Conservation (phyloP, 257 asterid species). For the Nicotiana tabacum region DNA sequence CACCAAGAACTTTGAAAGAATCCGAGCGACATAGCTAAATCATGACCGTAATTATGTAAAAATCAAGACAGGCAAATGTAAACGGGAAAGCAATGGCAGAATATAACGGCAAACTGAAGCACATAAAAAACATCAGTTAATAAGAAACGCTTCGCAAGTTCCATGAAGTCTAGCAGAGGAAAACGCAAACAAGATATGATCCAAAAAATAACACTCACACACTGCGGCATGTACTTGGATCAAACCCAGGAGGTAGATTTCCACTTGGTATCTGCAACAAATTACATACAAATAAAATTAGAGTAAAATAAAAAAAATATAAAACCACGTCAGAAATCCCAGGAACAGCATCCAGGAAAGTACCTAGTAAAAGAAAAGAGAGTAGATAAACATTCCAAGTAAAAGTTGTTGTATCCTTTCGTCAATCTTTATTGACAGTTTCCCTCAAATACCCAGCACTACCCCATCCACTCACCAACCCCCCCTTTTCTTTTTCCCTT, state of each 20-base stretch:
- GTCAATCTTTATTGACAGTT: neutral
- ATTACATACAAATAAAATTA: slow-evolving; percentile 10
- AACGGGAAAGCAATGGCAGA: neutral
- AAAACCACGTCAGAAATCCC: neutral
- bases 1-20: too few relatives aligned
- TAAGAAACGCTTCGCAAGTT: neutral
- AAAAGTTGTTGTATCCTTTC: neutral
- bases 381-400: neutral
- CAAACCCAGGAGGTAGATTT: slow-evolving; percentile 98
- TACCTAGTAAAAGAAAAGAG: neutral
- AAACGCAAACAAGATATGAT: slow-evolving; percentile 3
- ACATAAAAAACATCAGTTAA: neutral
- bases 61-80: neutral
- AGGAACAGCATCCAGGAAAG: neutral
- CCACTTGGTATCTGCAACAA: slow-evolving; percentile 94
- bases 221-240: slow-evolving; percentile 96
- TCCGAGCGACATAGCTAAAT: neutral
- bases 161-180: neutral
- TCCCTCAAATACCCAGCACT: neutral
- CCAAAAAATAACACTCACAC: slow-evolving; percentile 70
- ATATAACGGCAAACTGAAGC: neutral
- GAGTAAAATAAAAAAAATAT: too few relatives aligned
- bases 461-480: neutral
- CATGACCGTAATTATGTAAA: neutral
- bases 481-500: neutral